Evolutionary conservation across 345 rosid species (phyloP).

Genomic region (Bruguiera gymnorhiza): DNA sequence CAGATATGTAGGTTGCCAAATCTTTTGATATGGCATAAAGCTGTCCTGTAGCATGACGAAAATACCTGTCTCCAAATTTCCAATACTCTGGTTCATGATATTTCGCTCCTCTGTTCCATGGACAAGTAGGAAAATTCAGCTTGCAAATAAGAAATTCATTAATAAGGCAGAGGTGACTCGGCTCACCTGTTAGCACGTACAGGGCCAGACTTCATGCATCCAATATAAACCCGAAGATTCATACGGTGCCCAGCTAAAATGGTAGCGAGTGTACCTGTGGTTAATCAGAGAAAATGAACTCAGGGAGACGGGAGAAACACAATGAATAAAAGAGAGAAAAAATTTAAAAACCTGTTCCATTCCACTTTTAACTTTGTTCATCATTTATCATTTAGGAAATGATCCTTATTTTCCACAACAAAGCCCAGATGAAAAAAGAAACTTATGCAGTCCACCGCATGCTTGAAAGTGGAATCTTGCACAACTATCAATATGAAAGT

Average conservation of each 20-base stretch:
- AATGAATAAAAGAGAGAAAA: background rate
- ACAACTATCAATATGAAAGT: background rate
- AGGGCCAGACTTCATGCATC: slow-evolving; percentile 99
- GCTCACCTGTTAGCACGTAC: slow-evolving; percentile 73
- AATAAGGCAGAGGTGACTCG: slow-evolving; percentile 1
- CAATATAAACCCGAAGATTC: slow-evolving; percentile 62
- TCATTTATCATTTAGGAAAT: background rate
- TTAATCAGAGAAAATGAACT: slow-evolving; percentile 9
- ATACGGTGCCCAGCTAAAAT: slow-evolving; percentile 46
- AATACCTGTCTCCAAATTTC: slow-evolving; percentile 89
- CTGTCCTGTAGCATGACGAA: slow-evolving; percentile 91
- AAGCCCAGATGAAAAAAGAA: background rate
- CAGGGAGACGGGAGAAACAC: background rate
- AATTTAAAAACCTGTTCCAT: background rate
- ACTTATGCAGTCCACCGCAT: background rate
- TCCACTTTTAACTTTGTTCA: background rate
- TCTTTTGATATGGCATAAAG: slow-evolving; percentile 84
- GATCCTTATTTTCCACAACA: background rate
- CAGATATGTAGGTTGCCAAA: slow-evolving; percentile 66
- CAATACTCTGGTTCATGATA: slow-evolving; percentile 89
- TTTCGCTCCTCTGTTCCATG: slow-evolving; percentile 57
- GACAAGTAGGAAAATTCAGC: slow-evolving; percentile 6
- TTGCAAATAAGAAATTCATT: background rate
- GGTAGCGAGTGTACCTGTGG: slow-evolving; percentile 59
- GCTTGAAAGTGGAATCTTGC: background rate